Conservation (phyloP, 2,329 filamentous ascomycete species). For the Xylaria sp. region DNA sequence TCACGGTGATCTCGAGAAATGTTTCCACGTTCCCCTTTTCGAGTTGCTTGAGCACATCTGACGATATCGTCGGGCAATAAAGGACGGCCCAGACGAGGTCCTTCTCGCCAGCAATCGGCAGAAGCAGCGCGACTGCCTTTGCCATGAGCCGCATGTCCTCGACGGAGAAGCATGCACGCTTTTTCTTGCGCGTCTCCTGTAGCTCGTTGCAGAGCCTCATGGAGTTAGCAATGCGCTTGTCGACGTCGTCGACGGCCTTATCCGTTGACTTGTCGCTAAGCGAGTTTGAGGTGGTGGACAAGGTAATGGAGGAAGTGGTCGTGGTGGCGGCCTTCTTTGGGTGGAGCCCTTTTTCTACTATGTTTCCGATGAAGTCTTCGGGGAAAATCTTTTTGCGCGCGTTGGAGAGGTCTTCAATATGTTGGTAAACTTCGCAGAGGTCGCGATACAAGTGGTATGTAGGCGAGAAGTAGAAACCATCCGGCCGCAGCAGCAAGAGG, state of each 20-base stretch:
- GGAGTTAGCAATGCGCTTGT: background rate
- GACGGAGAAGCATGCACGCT: background rate
- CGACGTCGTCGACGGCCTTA: background rate
- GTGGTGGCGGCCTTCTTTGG: no score
- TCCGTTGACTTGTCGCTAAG: background rate
- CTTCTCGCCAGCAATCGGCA: background rate
- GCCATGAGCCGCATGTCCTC: background rate
- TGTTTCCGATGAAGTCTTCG: background rate
- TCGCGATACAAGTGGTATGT: background rate
- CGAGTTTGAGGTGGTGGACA: no score
- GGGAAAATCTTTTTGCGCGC: background rate
- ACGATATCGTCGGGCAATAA: background rate
- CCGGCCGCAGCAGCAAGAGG: background rate
- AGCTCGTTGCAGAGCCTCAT: conserved; percentile 1
- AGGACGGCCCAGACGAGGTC: background rate
- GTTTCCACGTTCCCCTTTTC: background rate
- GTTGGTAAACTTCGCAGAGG: background rate
- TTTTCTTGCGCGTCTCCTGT: background rate
- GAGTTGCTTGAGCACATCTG: background rate
- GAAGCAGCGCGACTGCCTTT: background rate
- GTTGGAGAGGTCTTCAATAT: background rate
- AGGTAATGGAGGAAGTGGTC: background rate
- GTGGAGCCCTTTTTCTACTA: no score
- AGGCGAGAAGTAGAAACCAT: conserved; percentile 4
- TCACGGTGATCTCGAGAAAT: background rate